These are phyloP conservation scores for Sarocladiaceae sp. DNA, from an alignment of 2,329 filamentous ascomycete genomes.

Conservation along the genomic window DNA sequence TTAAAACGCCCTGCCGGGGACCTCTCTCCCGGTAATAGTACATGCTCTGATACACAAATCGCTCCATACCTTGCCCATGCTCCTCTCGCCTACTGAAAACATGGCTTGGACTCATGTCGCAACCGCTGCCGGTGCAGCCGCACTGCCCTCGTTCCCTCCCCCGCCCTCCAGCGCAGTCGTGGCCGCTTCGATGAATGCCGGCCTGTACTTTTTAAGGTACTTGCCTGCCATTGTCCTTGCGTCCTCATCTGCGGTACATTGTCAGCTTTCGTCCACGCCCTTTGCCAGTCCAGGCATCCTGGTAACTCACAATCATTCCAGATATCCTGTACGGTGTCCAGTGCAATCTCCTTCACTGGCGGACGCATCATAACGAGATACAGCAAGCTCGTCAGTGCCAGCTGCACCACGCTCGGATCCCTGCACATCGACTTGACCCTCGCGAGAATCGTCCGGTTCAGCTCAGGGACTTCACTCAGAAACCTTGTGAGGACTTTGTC, in stretches of 20 bases:
- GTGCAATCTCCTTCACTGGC: constrained; percentile 54
- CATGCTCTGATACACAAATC: constrained; percentile 1
- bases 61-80: neutral
- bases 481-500: constrained; percentile 90
- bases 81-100: neutral
- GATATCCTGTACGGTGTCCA: constrained; percentile 60
- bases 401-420: constrained; percentile 57
- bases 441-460: constrained; percentile 65
- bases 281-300: neutral
- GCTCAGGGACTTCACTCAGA: constrained; percentile 79
- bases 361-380: constrained; percentile 64
- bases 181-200: constrained; percentile 37
- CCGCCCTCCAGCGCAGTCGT: constrained; percentile 18
- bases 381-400: constrained; percentile 58
- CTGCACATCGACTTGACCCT: constrained; percentile 63
- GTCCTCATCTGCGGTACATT: constrained; percentile 46
- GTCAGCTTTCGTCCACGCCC: constrained; percentile 13
- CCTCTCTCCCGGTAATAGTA: neutral
- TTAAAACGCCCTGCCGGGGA: constrained; percentile 3
- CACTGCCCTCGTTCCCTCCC: constrained; percentile 11
- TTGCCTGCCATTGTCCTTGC: constrained; percentile 56
- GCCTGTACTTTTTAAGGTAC: constrained; percentile 56
- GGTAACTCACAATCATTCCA: constrained; percentile 56
- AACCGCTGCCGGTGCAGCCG: constrained; percentile 22
- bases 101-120: constrained; percentile 19